Conservation (phyloP, 2,329 filamentous ascomycete species). For the Cladosporium oxysporum region DNA sequence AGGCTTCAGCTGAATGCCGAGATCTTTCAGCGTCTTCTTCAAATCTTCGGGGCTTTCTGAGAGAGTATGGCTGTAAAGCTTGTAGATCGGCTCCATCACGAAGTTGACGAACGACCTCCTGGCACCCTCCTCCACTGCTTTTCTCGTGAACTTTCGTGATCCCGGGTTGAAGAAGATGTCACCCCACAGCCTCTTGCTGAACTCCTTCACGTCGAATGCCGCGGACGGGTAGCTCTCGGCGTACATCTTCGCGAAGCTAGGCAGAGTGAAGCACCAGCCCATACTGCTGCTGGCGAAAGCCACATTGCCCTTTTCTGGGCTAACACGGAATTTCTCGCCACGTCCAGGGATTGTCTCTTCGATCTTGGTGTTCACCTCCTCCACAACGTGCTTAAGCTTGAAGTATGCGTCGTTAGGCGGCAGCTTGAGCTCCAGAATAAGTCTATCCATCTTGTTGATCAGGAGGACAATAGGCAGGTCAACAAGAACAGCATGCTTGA, state of each 20-base stretch:
- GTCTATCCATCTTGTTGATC: constrained; percentile 94
- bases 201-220: constrained; percentile 72
- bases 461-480: constrained; percentile 86
- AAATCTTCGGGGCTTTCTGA: constrained; percentile 86
- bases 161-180: constrained; percentile 94
- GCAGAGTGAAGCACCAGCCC: constrained; percentile 95
- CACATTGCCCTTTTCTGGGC: constrained; percentile 97
- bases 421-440: constrained; percentile 91
- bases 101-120: constrained; percentile 92
- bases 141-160: constrained; percentile 89
- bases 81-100: constrained; percentile 94
- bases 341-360: constrained; percentile 80
- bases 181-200: constrained; percentile 86
- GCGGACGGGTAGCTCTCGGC: constrained; percentile 69
- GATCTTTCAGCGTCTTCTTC: constrained; percentile 71
- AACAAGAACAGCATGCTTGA: constrained; percentile 90
- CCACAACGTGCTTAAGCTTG: constrained; percentile 97
- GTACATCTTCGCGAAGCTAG: constrained; percentile 96
- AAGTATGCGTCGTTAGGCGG: constrained; percentile 96
- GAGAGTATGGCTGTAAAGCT: constrained; percentile 92
- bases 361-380: constrained; percentile 96
- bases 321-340: constrained; percentile 77
- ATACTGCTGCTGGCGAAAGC: constrained; percentile 90
- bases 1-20: constrained; percentile 87
- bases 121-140: constrained; percentile 75